phyloP scores from a whole-genome alignment of 768 basidiomycete genomes.

The Pleurotus cornucopiae region DNA sequence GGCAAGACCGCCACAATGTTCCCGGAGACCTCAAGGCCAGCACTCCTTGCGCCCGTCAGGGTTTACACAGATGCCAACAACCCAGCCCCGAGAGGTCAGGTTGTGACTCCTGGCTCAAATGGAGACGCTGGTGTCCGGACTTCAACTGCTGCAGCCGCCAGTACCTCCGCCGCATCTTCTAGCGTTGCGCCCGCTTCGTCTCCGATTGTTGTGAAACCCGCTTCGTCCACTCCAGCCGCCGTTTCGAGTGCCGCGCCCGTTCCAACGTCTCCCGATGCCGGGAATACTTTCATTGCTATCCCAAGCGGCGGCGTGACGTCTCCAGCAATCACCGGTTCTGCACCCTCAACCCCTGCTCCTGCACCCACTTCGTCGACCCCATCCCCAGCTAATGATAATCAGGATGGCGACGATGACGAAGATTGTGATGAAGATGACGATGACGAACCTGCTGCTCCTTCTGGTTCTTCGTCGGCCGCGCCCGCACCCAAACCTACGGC shows the following conservation, averaged over 20 bases:
- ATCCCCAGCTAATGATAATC: not conserved
- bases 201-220: not conserved
- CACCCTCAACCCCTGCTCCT: not conserved
- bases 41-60: slow-evolving; percentile 38
- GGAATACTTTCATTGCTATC: not conserved
- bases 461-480: not conserved
- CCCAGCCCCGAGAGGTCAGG: slow-evolving; percentile 27
- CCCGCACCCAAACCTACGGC: not conserved
- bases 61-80: slow-evolving; percentile 41
- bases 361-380: not conserved
- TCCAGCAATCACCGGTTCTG: not conserved
- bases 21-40: slow-evolving; percentile 30
- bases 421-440: too few species aligned
- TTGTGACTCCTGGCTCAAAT: slow-evolving; percentile 15
- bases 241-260: not conserved
- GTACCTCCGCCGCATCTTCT: not conserved
- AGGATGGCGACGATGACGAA: too few species aligned
- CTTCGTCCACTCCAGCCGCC: not conserved
- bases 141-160: slow-evolving; percentile 1
- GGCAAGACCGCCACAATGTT: slow-evolving; percentile 29
- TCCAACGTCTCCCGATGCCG: not conserved
- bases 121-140: not conserved
- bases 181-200: not conserved
- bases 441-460: not conserved
- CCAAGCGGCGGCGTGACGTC: not conserved